Conservation (phyloP, 352 stramenopile species). For the Pythium volutum region DNA sequence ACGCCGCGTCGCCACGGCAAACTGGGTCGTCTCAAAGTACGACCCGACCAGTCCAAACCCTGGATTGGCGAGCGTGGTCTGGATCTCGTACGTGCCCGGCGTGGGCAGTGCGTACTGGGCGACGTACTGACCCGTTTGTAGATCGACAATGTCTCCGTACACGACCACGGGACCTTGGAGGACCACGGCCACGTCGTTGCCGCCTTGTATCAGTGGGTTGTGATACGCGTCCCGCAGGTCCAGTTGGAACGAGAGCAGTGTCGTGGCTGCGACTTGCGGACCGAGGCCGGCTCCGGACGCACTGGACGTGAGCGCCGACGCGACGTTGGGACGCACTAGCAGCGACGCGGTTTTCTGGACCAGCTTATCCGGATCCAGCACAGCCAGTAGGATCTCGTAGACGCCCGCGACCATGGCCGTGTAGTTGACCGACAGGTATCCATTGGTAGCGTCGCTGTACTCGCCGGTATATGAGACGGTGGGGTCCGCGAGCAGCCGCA, state of each 20-base stretch:
- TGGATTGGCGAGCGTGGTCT: conserved; percentile 19
- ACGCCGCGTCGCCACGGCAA: not conserved
- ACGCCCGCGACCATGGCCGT: conserved; percentile 1
- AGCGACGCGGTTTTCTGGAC: conserved; percentile 16
- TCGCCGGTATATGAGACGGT: not conserved
- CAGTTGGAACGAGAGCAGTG: conserved; percentile 8
- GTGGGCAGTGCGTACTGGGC: conserved; percentile 18
- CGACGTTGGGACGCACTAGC: conserved; percentile 17
- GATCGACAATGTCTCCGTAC: conserved; percentile 15
- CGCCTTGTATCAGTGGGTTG: conserved; percentile 15
- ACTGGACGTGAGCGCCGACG: conserved; percentile 19
- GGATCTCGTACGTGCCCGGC: conserved; percentile 16
- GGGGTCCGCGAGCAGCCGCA: conserved; percentile 8
- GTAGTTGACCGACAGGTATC: conserved; percentile 9
- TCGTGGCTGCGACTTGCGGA: conserved; percentile 10
- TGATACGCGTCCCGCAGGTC: conserved; percentile 14
- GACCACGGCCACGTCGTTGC: conserved; percentile 17
- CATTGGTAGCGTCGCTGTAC: conserved; percentile 3
- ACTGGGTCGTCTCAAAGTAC: conserved; percentile 25
- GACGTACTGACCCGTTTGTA: conserved; percentile 16
- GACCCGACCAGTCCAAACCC: conserved; percentile 20
- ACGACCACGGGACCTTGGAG: conserved; percentile 13
- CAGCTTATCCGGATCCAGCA: conserved; percentile 1
- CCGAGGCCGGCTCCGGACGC: conserved; percentile 16
- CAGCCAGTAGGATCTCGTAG: conserved; percentile 17